phyloP scores from a whole-genome alignment of 2,329 filamentous ascomycete species.

The Xylariaceae sp. region DNA sequence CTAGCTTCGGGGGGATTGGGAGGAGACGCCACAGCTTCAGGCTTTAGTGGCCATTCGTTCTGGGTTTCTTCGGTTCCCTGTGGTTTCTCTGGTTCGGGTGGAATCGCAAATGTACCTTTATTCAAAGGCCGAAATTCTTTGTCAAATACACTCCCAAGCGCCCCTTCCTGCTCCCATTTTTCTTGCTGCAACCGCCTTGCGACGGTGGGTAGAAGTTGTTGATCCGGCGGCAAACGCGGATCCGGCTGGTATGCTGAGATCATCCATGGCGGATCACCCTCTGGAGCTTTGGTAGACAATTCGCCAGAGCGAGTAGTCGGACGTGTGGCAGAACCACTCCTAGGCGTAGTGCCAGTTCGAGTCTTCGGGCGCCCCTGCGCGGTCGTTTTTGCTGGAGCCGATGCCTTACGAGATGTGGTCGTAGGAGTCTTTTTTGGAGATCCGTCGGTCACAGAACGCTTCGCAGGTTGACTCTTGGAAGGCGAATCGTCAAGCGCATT shows the following conservation, averaged over 20 bases:
- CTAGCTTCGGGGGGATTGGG: background rate
- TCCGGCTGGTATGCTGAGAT: constrained; percentile 94
- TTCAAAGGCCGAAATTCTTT: constrained; percentile 82
- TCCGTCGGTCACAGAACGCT: constrained; percentile 44
- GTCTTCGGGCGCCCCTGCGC: constrained; percentile 56
- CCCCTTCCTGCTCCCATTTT: constrained; percentile 90
- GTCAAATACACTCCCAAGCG: constrained; percentile 80
- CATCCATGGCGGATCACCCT: constrained; percentile 95
- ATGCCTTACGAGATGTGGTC: constrained; percentile 42
- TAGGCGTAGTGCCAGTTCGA: constrained; percentile 52
- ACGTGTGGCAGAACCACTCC: constrained; percentile 48
- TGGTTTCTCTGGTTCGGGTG: constrained; percentile 41
- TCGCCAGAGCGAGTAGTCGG: constrained; percentile 62
- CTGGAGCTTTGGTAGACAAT: constrained; percentile 60
- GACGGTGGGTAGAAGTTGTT: constrained; percentile 92
- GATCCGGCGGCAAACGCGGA: constrained; percentile 85
- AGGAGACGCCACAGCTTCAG: constrained; percentile 42
- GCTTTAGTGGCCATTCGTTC: constrained; percentile 59
- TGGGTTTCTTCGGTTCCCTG: constrained; percentile 43
- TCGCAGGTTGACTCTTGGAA: constrained; percentile 32
- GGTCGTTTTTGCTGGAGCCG: constrained; percentile 40
- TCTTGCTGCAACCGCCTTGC: constrained; percentile 88
- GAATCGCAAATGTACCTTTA: constrained; percentile 52
- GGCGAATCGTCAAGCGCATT: constrained; percentile 50
- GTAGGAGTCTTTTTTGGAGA: constrained; percentile 51